Base-by-base conservation (phyloP, 805 yeast species). In the Diddensiella caesifluorescens region DNA sequence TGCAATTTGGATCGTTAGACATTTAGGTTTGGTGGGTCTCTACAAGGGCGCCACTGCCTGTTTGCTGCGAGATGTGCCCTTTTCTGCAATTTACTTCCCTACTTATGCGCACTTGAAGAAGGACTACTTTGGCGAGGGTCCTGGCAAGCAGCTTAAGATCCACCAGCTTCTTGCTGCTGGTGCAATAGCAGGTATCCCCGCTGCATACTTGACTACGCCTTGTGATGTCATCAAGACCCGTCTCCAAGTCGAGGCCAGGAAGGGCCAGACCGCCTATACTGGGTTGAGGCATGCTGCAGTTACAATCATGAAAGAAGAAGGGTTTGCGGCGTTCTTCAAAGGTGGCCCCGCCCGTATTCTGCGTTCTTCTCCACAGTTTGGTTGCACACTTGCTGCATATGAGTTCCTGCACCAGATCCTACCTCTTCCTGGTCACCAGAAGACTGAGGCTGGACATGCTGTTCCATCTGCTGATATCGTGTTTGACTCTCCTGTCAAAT, bases 121-220 rank as follows among this genome's bases (percentile, higher is more conserved):
- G 64, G 78, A 79, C 54, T 57, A 85, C 49, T 89, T 89, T 64
- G 75, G 82, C 40, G 88, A 83, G 59, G 95, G 90, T 56, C 95
- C 95, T 3, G 71, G 71, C 42, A 74, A 79, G 53, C 71, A 74
- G 48, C 74, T 89, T 46, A 78, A 77, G 48, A 77, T 94, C 22
- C 80, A 90, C 83, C 95, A 90, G 64, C 69, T 92, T 50, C 74
- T 90, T 46, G 61, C 77, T 3, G 77, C 94, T 47, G 98, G 98
- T 63, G 97, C 95, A 7, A 61, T 89, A 49, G 97, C 98, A 10
- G 98, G 97, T 60, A 87, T 94, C 70, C 98, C 98, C 6, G 94
- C 97, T 22, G 97, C 97, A 7, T 90, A 83, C 62, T 69, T 89
- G 51, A 90, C 98, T 1, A 90, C 98, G 0, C 98, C 98, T 1